Conservation (phyloP, 805 yeast species). For the Saccharomyces paradoxus region DNA sequence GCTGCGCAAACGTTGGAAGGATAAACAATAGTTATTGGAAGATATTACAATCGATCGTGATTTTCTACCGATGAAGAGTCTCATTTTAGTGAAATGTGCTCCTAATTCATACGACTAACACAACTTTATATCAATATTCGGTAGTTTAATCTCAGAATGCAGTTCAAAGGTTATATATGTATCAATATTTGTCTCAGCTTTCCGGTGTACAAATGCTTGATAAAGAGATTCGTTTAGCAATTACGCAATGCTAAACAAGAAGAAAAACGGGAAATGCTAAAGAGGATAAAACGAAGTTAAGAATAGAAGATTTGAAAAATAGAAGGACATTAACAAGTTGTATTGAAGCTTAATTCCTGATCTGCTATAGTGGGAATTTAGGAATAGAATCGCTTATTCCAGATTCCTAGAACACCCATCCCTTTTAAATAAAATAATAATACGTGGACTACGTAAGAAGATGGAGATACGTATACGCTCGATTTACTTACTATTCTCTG, state of each 20-base stretch:
- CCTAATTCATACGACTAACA: constrained; percentile 1
- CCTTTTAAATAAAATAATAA: not conserved
- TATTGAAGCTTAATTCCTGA: not conserved
- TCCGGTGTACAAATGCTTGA: not conserved
- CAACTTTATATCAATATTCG: not conserved
- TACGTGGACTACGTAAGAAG: not conserved
- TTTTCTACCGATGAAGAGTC: constrained; percentile 48
- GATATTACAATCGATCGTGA: constrained; percentile 68
- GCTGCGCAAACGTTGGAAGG: constrained; percentile 38
- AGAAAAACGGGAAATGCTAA: not conserved
- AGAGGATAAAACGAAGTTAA: not conserved
- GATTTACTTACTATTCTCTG: not conserved
- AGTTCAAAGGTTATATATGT: not conserved
- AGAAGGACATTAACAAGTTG: too few relatives aligned
- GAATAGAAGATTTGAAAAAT: not conserved
- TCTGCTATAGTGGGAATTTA: not conserved
- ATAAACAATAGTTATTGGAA: constrained; percentile 49
- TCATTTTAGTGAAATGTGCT: constrained; percentile 35
- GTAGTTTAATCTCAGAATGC: not conserved
- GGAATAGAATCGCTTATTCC: not conserved
- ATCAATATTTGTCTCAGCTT: not conserved
- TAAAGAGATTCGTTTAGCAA: not conserved
- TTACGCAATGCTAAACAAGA: not conserved
- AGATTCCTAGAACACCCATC: not conserved
- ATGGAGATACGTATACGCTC: not conserved